Conservation (phyloP, 768 basidiomycete genomes). For the Serendipita vermifera region DNA sequence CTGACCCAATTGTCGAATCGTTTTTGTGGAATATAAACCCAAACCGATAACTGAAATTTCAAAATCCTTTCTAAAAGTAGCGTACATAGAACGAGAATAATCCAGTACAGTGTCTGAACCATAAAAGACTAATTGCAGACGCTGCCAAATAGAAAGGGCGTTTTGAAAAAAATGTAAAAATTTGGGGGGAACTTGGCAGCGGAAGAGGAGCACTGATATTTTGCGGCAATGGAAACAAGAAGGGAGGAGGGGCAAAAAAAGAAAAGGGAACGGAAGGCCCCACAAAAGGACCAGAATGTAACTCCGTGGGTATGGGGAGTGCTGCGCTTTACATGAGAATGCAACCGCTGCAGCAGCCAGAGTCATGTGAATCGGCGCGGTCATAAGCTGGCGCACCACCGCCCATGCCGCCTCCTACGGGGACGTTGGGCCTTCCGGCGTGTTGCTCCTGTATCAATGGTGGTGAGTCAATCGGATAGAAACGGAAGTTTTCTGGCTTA, state of each 20-base stretch:
- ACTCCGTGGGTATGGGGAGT: background rate
- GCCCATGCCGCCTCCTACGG: conserved; percentile 12
- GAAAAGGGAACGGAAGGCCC: background rate
- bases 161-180: background rate
- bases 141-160: background rate
- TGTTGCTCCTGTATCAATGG: conserved; percentile 17
- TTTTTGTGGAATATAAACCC: too few relatives aligned
- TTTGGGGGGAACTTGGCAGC: too few relatives aligned
- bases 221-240: too few relatives aligned
- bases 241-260: background rate
- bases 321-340: conserved; percentile 17
- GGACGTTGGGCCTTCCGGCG: conserved; percentile 17
- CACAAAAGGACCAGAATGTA: background rate
- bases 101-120: too few relatives aligned
- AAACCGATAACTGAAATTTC: too few relatives aligned
- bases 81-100: too few relatives aligned
- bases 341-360: conserved; percentile 27
- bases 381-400: conserved; percentile 14
- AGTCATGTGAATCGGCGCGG: conserved; percentile 20
- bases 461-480: conserved; percentile 1
- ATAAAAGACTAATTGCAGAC: too few relatives aligned
- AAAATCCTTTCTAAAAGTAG: too few relatives aligned
- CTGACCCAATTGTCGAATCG: too few relatives aligned
- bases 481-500: conserved; percentile 23
- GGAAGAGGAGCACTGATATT: conserved; percentile 5